Base-by-base conservation (phyloP, 768 basidiomycete genomes). In the Mycena belliarum region DNA sequence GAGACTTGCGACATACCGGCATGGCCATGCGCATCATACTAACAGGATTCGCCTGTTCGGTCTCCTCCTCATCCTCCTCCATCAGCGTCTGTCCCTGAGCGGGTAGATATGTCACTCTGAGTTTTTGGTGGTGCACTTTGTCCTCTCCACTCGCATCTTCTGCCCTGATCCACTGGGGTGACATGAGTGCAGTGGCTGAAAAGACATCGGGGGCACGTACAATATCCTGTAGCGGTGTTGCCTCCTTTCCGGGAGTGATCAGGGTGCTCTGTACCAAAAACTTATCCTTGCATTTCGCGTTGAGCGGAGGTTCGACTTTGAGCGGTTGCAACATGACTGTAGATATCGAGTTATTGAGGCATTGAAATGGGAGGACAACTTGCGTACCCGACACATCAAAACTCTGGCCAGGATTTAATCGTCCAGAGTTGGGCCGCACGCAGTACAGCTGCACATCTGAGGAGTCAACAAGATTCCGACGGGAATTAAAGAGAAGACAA, bases 281-380 rank as follows among this genome's bases (percentile, higher is more conserved):
- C 79, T 99, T 99, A 85, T 99, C 97, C 73, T 95, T 95, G 87
- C 97, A 99, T 78, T 98, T 98, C 32, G 85, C 76, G 59, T 86
- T 87, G 63, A 88, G 71, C 21, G 95, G 89, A 1, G 96, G 96
- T 61, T 99, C 97, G 65, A 95, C 93, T 71, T 88, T 91, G 82
- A 99, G 91, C 4, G 96, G 90, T 70, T 98, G 97, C 29, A 98
- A 81, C 82, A 98, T 93, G 50, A 99, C 97, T 98, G 68, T 5
- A 44, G 33, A 59, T 53, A n/a, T n/a, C 3, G 24, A 44, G n/a
- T n/a, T n/a, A n/a, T n/a, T 63, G 33, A 61, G 18, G 18, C 12
- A 4, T 14, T 35, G 35, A 14, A 35, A 16, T 12, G 12, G 29
- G 29, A 32, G 12, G 12, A 6, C 12, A 50, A 42, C 48, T 48